Base-by-base conservation (phyloP, 352 stramenopile genomes). In the Blastocystis sp. region DNA sequence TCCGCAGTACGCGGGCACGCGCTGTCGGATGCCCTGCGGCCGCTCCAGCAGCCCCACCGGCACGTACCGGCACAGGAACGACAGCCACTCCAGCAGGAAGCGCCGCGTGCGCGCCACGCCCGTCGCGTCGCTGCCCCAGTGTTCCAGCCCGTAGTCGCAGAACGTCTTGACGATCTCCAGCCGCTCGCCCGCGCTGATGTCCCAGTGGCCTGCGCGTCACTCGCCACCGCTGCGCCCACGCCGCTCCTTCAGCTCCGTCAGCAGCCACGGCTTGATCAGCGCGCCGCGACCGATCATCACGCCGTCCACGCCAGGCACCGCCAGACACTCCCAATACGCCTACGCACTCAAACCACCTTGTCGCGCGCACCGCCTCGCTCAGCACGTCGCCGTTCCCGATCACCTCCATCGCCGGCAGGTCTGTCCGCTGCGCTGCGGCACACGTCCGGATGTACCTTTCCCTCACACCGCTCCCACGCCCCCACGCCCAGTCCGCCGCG, bases 31-130 rank as follows among this genome's bases (percentile, higher is more conserved):
- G 68, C 93, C 92, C 91, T 98, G 96, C 10, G 96, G 95, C 0
- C 98, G 89, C 79, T 99, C 96, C n/a, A 99, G 91, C 45, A 99
- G 89, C 0, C 96, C 97, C 0, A 98, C 94, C 40, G 97, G 97
- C 78, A 99, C 97, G 93, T 99, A 99, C 70, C 96, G 93, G 89
- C 92, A 97, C n/a, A 98, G 91, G 90, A 99, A 99, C 21, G 95
- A 98, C 65, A 99, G 92, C 96, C 96, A 99, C 90, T 99, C 97
- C 87, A 99, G 93, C 59, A 99, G 89, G 90, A 99, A 99, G 0
- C 97, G 93, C 3, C 97, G 93, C 74, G 96, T 99, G 70, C 94
- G 95, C 90, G 98, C 98, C 78, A 99, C 94, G 40, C 97, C 97
- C 84, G 98, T 96, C 78, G 98, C 92, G 91, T 99, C 97, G 40